Percentiles rank a stretch among this genome's conserved stretches.
Evolutionary conservation across 148 eudicot species (phyloP).

Genomic region (Talinum fruticosum): DNA sequence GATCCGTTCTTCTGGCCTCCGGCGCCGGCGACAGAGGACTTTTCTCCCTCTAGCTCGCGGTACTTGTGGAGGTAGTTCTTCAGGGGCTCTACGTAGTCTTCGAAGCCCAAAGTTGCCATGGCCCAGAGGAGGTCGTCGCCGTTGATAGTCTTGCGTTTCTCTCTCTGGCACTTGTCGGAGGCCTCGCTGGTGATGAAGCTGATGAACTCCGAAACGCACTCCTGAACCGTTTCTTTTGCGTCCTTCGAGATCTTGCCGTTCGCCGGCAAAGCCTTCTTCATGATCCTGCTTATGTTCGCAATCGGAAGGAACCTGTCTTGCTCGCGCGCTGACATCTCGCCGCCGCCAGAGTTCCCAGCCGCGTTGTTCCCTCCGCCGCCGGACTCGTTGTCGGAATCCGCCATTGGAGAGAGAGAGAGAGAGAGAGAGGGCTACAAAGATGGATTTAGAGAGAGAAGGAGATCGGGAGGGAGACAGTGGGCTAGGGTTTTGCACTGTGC

Average conservation of each 20-base stretch:
- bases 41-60: slow-evolving; percentile 56
- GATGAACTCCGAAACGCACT: slow-evolving; percentile 80
- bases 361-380: slow-evolving; percentile 39
- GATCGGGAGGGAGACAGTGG: neutral
- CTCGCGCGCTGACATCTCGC: slow-evolving; percentile 44
- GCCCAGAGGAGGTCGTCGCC: slow-evolving; percentile 67
- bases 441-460: neutral
- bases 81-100: slow-evolving; percentile 54
- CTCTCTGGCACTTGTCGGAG: slow-evolving; percentile 60
- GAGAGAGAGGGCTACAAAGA: neutral
- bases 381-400: slow-evolving; percentile 56
- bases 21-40: slow-evolving; percentile 24
- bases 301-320: slow-evolving; percentile 75
- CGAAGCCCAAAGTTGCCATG: slow-evolving; percentile 52
- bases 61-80: slow-evolving; percentile 53
- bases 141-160: slow-evolving; percentile 61
- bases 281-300: slow-evolving; percentile 69
- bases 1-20: slow-evolving; percentile 9
- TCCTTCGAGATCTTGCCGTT: slow-evolving; percentile 79
- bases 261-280: slow-evolving; percentile 67
- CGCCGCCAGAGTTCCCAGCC: neutral
- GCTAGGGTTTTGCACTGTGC: slow-evolving; percentile 3
- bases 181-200: slow-evolving; percentile 85
- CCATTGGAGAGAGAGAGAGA: slow-evolving; percentile 21
- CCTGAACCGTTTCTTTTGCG: slow-evolving; percentile 82